A percentile compares a stretch with the other conserved stretches of the same genome.
Conservation (phyloP, 192 early-diverging fungal species). For the Linnemannia exigua region DNA sequence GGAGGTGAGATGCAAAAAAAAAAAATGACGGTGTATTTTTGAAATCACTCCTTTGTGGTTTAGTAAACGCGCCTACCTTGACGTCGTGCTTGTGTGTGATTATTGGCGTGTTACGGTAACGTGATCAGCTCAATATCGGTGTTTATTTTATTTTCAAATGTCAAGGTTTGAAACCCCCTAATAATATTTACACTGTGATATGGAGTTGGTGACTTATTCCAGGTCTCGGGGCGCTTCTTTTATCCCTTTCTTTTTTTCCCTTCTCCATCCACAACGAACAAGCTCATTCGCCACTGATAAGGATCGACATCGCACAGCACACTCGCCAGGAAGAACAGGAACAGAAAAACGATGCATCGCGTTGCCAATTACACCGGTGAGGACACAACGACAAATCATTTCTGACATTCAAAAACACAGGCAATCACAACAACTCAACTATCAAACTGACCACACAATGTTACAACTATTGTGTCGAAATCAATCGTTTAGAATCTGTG, state of each 20-base stretch:
- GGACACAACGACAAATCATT: not conserved
- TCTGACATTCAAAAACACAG: not conserved
- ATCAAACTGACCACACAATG: not conserved
- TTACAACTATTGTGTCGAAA: not conserved
- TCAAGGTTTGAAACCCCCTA: too few relatives aligned
- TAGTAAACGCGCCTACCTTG: too few relatives aligned
- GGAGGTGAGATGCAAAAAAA: too few relatives aligned
- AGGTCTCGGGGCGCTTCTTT: too few relatives aligned
- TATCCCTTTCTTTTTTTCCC: not conserved
- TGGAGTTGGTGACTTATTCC: too few relatives aligned
- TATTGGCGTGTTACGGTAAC: too few relatives aligned
- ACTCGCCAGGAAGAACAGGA: not conserved
- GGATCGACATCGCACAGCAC: not conserved
- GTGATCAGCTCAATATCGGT: too few relatives aligned
- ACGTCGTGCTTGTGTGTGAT: too few relatives aligned
- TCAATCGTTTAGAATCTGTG: slow-evolving; percentile 17
- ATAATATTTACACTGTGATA: too few relatives aligned
- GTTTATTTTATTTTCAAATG: too few relatives aligned
- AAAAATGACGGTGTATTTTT: too few relatives aligned
- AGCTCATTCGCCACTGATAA: not conserved
- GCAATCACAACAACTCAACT: not conserved
- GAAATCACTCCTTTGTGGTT: too few relatives aligned
- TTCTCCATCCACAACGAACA: not conserved
- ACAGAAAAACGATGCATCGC: slow-evolving; percentile 10
- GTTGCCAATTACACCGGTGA: slow-evolving; percentile 7